Conservation (phyloP, 176 grass and related monocot genomes). For the Hordeum marinum region DNA sequence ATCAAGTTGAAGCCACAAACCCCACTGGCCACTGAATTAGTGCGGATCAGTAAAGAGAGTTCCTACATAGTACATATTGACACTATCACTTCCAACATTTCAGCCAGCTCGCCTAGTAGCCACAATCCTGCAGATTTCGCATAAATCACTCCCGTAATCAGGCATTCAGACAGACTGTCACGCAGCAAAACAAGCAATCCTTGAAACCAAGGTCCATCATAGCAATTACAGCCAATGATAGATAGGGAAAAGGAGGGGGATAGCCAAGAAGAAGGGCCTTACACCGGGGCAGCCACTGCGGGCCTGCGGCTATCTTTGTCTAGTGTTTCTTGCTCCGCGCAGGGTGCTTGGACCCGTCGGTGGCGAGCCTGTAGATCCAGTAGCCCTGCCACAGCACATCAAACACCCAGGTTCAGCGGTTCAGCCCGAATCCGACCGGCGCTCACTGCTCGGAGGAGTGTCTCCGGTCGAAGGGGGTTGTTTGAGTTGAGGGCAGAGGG, state of each 20-base stretch:
- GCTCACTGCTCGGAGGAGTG: background rate
- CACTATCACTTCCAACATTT: background rate
- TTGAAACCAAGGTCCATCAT: background rate
- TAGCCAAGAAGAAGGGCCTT: background rate
- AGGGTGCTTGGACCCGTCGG: conserved; percentile 59
- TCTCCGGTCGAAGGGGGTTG: background rate
- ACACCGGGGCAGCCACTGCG: background rate
- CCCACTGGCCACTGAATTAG: background rate
- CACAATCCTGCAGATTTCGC: background rate
- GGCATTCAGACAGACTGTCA: background rate
- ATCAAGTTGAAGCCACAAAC: background rate
- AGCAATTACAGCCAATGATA: background rate
- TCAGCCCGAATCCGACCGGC: background rate
- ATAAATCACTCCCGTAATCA: background rate
- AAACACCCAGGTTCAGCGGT: background rate
- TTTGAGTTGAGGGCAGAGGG: background rate
- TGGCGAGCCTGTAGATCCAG: conserved; percentile 92
- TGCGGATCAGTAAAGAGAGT: background rate
- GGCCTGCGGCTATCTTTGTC: background rate
- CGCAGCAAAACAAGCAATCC: background rate
- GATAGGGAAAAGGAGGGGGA: background rate
- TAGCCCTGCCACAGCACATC: conserved; percentile 48
- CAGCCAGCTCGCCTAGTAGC: background rate
- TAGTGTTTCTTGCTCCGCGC: conserved; percentile 75
- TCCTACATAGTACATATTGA: background rate